Evolutionary conservation across 495 filamentous ascomycete genomes (phyloP).

Genomic region (Ascodesmis nigricans): DNA sequence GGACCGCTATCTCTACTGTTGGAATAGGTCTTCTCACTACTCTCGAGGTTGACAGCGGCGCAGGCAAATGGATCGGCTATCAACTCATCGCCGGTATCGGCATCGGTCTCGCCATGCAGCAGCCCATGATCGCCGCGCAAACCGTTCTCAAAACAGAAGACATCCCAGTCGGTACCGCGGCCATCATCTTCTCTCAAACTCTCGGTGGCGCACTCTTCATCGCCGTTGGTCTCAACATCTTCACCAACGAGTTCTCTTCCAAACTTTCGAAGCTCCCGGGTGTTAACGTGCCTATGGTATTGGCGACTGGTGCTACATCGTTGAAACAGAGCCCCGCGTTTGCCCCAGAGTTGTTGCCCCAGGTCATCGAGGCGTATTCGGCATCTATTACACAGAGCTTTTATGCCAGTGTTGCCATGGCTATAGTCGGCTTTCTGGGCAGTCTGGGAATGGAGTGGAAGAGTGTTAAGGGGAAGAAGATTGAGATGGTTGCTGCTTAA

Average conservation of each 20-base stretch:
- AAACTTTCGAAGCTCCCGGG: conserved; percentile 32
- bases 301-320: conserved; percentile 44
- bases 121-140: conserved; percentile 46
- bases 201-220: conserved; percentile 56
- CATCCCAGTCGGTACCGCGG: conserved; percentile 41
- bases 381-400: conserved; percentile 43
- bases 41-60: conserved; percentile 31
- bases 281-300: conserved; percentile 29
- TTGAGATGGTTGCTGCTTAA: too few relatives aligned
- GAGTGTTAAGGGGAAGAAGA: conserved; percentile 64
- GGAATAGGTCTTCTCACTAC: conserved; percentile 51
- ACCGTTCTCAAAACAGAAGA: conserved; percentile 39
- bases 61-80: conserved; percentile 48
- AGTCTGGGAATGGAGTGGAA: conserved; percentile 48
- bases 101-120: conserved; percentile 43
- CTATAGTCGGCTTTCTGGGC: conserved; percentile 37
- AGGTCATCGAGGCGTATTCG: conserved; percentile 48
- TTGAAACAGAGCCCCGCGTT: conserved; percentile 34
- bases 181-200: conserved; percentile 48
- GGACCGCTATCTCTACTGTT: conserved; percentile 36
- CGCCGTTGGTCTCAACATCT: conserved; percentile 46
- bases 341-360: conserved; percentile 26
- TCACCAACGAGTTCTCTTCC: conserved; percentile 43
- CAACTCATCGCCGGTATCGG: conserved; percentile 50
- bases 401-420: conserved; percentile 44